Conservation (phyloP, 768 basidiomycete genomes). For the Pulveroboletus sp. region DNA sequence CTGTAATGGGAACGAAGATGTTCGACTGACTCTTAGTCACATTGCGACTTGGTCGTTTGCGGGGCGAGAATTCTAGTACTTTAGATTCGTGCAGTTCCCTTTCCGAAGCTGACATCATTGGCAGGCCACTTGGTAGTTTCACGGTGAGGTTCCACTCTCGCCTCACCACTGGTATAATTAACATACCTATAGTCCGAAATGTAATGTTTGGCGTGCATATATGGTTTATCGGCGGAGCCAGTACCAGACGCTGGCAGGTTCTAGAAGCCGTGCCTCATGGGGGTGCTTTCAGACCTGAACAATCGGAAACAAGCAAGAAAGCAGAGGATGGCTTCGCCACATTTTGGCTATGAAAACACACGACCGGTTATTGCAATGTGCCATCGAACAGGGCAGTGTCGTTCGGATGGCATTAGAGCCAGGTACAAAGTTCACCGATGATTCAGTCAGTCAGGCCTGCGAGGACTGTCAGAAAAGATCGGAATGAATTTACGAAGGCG, state of each 20-base stretch:
- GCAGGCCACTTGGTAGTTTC: neutral
- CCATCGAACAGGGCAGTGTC: conserved; percentile 10
- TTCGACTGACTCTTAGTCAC: neutral
- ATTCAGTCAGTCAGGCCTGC: conserved; percentile 6
- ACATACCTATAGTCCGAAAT: neutral
- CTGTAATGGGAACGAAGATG: neutral
- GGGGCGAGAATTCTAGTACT: too few species aligned
- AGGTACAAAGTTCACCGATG: neutral
- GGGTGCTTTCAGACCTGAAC: conserved; percentile 5
- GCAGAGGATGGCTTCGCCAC: neutral
- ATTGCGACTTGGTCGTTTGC: neutral
- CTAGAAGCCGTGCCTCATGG: conserved; percentile 3
- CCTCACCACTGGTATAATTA: neutral
- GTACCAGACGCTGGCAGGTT: neutral
- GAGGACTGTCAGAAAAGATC: conserved; percentile 7
- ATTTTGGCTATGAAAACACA: conserved; percentile 9
- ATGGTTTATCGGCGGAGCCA: neutral
- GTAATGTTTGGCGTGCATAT: neutral
- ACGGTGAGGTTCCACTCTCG: neutral
- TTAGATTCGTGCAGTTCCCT: neutral
- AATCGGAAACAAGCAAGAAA: conserved; percentile 5
- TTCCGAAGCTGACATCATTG: neutral
- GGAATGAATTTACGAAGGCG: conserved; percentile 5
- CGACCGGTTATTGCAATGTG: conserved; percentile 1
- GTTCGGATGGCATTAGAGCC: neutral